Base-by-base conservation (phyloP, 2,329 filamentous ascomycete species). In the Monosporascus ibericus region DNA sequence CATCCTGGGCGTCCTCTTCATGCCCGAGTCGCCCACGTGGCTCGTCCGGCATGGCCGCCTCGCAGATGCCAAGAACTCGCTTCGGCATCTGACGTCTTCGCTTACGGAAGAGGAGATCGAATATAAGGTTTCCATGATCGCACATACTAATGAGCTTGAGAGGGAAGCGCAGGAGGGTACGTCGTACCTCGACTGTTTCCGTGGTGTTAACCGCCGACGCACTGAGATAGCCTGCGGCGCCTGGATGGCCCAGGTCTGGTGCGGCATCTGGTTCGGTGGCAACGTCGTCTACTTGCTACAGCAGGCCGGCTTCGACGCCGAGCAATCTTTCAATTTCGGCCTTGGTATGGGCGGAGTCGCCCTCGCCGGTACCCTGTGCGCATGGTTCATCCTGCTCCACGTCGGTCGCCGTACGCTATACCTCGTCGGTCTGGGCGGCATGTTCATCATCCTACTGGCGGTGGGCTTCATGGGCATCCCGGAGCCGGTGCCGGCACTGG, bases 1-100 rank as follows among this genome's bases (percentile, higher is more conserved):
- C 0, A 51, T 73, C 17, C 42, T 68, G 0, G 60, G 58, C 2
- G 58, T 68, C 4, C 38, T 59, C 17, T 67, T 72, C 46, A 69
- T 69, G 11, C 72, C 72, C 1, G 72, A 74, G 52, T 70, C 66
- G 6, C 72, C 72, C 4, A 74, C 71, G 68, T 72, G 65, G 62
- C 60, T 68, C 3, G 66, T 71, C 14, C 62, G 70, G 7, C 60
- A 66, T 11, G 66, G 65, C 3, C 58, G 62, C 15, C 51, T 60
- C 22, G 61, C 65, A 2, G 60, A 60, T 14, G 70, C 71, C 1
- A 58, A 65, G 47, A 56, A 58, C 7, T 60, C 65, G 0, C 47
- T 72, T 1, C 52, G 57, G 34, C 59, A 67, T 15, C 59, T 72
- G 6, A 64, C 63, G 17, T 40, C 38, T 8, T 30, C 30, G 30